These are phyloP conservation scores for Blakeslea trispora DNA, from an alignment of 371 early-diverging fungal genomes.

Conservation along the genomic window DNA sequence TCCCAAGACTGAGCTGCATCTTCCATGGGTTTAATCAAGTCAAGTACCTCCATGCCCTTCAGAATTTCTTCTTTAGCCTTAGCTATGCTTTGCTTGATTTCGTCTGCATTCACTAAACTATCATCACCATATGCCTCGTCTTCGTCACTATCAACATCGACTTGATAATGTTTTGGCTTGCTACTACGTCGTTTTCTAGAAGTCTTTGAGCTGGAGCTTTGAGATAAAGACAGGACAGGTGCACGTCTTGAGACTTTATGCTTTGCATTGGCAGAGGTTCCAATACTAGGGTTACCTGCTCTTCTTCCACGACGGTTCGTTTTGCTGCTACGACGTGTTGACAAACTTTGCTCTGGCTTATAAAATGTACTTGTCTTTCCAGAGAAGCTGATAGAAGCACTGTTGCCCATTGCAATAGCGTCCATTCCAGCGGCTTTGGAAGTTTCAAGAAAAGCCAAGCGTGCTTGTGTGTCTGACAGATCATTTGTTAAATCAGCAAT, in stretches of 20 bases:
- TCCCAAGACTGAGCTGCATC: constrained; percentile 47
- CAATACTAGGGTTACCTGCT: constrained; percentile 32
- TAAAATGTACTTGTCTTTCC: constrained; percentile 18
- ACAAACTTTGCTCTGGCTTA: constrained; percentile 12
- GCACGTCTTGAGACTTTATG: constrained; percentile 8
- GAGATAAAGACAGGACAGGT: constrained; percentile 14
- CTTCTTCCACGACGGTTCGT: constrained; percentile 13
- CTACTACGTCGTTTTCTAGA: constrained; percentile 1
- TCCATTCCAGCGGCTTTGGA: constrained; percentile 31
- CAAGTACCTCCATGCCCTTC: constrained; percentile 57
- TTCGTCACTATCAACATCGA: constrained; percentile 28
- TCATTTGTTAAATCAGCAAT: constrained; percentile 59
- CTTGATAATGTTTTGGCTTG: not conserved
- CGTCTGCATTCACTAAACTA: constrained; percentile 28
- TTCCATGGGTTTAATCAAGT: constrained; percentile 46
- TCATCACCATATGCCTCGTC: constrained; percentile 39
- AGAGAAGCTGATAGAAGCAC: constrained; percentile 30
- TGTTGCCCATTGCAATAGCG: constrained; percentile 24
- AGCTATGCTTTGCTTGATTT: constrained; percentile 59
- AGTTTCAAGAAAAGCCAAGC: constrained; percentile 34
- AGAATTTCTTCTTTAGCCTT: constrained; percentile 66
- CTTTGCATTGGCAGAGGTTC: constrained; percentile 19
- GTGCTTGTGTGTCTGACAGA: constrained; percentile 48
- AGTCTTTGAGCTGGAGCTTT: constrained; percentile 20
- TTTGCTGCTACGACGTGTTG: constrained; percentile 17